Evolutionary conservation across 1,139 yeast genomes (phyloP).

Genomic region (Eremothecium cymbalariae): DNA sequence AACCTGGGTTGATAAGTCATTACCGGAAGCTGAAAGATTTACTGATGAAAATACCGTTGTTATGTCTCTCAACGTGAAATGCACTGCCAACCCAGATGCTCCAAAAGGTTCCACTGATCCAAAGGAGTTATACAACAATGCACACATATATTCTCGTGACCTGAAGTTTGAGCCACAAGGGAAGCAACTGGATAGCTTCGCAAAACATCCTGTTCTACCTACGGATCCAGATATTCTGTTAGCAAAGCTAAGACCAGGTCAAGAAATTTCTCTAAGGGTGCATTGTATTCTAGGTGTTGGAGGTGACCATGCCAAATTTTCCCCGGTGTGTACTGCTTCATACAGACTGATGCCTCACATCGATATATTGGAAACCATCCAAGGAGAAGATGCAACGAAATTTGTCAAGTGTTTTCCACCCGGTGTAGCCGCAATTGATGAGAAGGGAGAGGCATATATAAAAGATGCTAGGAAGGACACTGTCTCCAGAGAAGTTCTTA

Average conservation of each 20-base stretch:
- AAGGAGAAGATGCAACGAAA: constrained; percentile 66
- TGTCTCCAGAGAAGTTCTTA: constrained; percentile 88
- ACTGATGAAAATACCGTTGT: constrained; percentile 88
- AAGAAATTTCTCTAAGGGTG: constrained; percentile 82
- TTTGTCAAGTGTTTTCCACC: constrained; percentile 87
- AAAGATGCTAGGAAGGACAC: constrained; percentile 90
- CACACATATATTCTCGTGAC: constrained; percentile 82
- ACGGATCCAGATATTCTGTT: constrained; percentile 81
- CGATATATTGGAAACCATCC: constrained; percentile 64
- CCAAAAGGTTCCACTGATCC: constrained; percentile 76
- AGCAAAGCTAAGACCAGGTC: constrained; percentile 94
- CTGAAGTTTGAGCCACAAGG: constrained; percentile 90
- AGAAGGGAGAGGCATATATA: constrained; percentile 66
- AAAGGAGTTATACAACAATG: constrained; percentile 69
- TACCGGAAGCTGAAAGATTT: constrained; percentile 59
- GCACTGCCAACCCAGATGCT: constrained; percentile 81
- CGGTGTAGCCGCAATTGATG: constrained; percentile 78
- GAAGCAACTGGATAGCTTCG: constrained; percentile 62
- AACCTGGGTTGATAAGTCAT: constrained; percentile 62
- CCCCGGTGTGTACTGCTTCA: constrained; percentile 97
- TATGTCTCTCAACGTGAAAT: constrained; percentile 67
- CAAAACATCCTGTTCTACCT: constrained; percentile 63
- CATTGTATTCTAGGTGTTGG: constrained; percentile 92
- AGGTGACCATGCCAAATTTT: constrained; percentile 91
- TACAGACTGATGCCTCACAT: constrained; percentile 91